Evolutionary conservation across 2,329 filamentous ascomycete genomes (phyloP).

Genomic region (Neospermospora avenae): DNA sequence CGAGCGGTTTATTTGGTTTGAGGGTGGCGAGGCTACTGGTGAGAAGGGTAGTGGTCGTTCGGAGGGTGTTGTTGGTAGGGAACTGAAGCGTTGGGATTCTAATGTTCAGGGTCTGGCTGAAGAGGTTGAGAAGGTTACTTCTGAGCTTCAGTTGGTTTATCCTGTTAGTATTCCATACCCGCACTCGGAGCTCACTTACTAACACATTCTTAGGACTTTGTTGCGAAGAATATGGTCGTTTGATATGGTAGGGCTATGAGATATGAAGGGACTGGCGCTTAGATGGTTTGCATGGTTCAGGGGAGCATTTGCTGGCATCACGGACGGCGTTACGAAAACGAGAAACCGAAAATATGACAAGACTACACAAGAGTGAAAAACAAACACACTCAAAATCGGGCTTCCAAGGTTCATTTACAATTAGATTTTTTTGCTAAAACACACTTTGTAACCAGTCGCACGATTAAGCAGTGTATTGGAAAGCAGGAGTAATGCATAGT

Average conservation of each 20-base stretch:
- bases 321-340: conserved; percentile 24
- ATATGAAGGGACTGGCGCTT: conserved; percentile 25
- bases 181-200: not conserved
- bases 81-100: conserved; percentile 82
- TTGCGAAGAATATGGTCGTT: conserved; percentile 50
- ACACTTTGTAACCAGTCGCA: no score
- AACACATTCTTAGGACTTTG: conserved; percentile 47
- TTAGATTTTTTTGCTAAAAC: no score
- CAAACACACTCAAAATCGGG: not conserved
- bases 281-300: conserved; percentile 20
- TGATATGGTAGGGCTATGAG: conserved; percentile 22
- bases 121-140: conserved; percentile 84
- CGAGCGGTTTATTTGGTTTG: conserved; percentile 82
- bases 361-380: conserved; percentile 12
- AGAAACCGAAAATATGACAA: conserved; percentile 12
- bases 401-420: not conserved
- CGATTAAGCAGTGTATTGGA: no score
- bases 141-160: conserved; percentile 75
- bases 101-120: conserved; percentile 85
- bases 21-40: conserved; percentile 66
- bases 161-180: conserved; percentile 52
- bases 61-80: conserved; percentile 60
- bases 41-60: conserved; percentile 66
- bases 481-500: no score
- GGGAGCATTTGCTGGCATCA: conserved; percentile 20